Base-by-base conservation (phyloP, 768 basidiomycete species). In the Cyclocybe cylindracea region DNA sequence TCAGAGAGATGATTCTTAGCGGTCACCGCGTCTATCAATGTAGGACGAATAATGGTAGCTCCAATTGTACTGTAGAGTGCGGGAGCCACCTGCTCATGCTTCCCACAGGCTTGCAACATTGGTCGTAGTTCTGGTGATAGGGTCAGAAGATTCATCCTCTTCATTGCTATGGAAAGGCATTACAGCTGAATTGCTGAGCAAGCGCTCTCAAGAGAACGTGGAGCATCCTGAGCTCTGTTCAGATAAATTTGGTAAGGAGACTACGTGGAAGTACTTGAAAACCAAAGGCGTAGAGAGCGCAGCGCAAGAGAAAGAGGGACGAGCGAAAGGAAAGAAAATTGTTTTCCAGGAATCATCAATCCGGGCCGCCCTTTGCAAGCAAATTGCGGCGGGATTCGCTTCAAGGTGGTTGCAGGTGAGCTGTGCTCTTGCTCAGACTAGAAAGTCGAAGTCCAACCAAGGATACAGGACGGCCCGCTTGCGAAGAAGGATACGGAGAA, bases 11-110 rank as follows among this genome's bases (percentile, higher is more conserved):
- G 32, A 91, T 67, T 35, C 87, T 76, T 10, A 91, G 70, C 87
- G 87, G 47, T 89, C 86, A 13, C 61, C 55, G 16, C 87, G 79
- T 56, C 76, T 76, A 24, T 89, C 86, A 74, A 84, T 86, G 63
- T 87, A 91, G 9, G 76, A 89, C 7, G 84, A 76, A 59, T 90
- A 91, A 65, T 91, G 88, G 0, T 84, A 71, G 38, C 77, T 87
- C 89, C 35, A 77, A 68, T 35, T 74, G 63, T 2, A 83, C 80
- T 5, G 80, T 80, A 10, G 78, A 71, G 44, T 78, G 70, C 7
- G 82, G 79, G 31, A 91, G 68, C 89, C 89, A 91, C n/a, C 2
- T 77, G 62, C 59, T 91, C 80, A 51, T 86, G 78, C 57, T n/a
- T 84, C 62, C 89, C 89, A 91, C 3, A 91, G 78, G 0, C 70